These are phyloP conservation scores for Glycine soja DNA, from an alignment of 306 rosid species.

Conservation along the genomic window DNA sequence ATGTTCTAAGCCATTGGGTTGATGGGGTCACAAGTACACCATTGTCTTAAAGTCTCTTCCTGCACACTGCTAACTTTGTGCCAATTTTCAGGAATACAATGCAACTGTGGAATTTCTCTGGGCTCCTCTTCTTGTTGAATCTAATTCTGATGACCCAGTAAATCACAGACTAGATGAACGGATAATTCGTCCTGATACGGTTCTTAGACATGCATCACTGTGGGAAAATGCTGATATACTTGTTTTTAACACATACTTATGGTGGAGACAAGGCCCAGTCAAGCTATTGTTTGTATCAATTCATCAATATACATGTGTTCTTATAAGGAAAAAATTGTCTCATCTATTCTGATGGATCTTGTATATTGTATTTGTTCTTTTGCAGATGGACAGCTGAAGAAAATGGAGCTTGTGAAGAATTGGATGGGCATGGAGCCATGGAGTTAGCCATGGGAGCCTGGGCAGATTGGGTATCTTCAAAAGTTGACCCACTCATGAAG, in stretches of 20 bases:
- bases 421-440: conserved; percentile 81
- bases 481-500: conserved; percentile 73
- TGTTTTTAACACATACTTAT: conserved; percentile 90
- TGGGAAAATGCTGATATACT: conserved; percentile 96
- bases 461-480: conserved; percentile 92
- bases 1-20: conserved; percentile 15
- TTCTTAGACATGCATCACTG: conserved; percentile 76
- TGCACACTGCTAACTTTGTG: conserved; percentile 35
- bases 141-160: conserved; percentile 97
- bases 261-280: conserved; percentile 99
- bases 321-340: conserved; percentile 25
- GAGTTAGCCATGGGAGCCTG: conserved; percentile 94
- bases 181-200: conserved; percentile 91
- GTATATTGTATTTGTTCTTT: conserved; percentile 16
- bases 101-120: conserved; percentile 97
- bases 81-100: conserved; percentile 80
- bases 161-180: conserved; percentile 86
- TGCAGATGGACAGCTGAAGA: conserved; percentile 83
- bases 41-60: conserved; percentile 9
- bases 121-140: conserved; percentile 97
- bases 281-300: conserved; percentile 79
- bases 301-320: conserved; percentile 8
- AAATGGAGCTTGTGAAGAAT: conserved; percentile 75
- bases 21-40: conserved; percentile 29
- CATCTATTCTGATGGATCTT: conserved; percentile 30